Evolutionary conservation across 2,329 filamentous ascomycete species (phyloP).

Genomic region (Leptographium radiaticola): DNA sequence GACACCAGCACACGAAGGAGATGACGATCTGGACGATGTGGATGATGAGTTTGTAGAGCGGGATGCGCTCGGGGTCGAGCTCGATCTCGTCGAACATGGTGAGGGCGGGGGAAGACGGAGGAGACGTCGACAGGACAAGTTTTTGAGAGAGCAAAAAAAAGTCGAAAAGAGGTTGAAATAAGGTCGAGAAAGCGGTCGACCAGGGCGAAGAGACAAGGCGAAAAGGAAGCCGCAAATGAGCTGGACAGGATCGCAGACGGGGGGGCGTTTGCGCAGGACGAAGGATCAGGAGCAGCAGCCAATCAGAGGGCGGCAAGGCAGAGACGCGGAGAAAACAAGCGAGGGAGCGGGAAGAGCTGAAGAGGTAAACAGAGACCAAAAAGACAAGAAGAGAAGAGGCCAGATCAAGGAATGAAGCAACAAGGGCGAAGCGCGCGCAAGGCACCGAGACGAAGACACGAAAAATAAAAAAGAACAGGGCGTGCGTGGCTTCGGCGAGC

Average conservation of each 20-base stretch:
- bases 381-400: background rate
- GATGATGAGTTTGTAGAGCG: constrained; percentile 41
- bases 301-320: background rate
- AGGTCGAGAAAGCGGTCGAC: no score
- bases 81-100: constrained; percentile 34
- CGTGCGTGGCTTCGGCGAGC: background rate
- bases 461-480: no score
- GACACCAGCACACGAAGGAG: constrained; percentile 41
- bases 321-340: background rate
- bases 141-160: no score
- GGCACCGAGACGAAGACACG: no score
- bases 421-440: background rate
- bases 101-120: no score
- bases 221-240: no score
- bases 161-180: no score
- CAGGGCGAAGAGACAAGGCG: no score
- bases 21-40: constrained; percentile 43
- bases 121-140: no score
- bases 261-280: background rate
- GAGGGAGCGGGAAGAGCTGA: no score
- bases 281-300: background rate
- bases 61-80: constrained; percentile 39
- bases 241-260: background rate
- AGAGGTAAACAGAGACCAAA: background rate
- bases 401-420: background rate